Evolutionary conservation across 192 early-diverging fungal genomes (phyloP).

Genomic region (Coemansia sp.): DNA sequence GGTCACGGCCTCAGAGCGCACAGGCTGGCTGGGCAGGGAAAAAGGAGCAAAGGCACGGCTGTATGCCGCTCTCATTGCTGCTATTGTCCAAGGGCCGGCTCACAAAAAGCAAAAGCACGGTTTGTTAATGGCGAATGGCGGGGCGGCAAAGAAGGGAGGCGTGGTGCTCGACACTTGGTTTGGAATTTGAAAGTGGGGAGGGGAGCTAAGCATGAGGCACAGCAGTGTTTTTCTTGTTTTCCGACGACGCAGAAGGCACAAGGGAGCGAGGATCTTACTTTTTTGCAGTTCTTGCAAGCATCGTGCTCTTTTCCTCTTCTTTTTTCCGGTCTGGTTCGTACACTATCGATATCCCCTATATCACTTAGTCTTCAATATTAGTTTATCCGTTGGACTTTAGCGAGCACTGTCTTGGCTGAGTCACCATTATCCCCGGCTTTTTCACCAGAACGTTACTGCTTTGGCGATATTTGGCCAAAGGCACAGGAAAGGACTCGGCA

Average conservation of each 20-base stretch:
- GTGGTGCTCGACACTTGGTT: no score
- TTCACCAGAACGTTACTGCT: no score
- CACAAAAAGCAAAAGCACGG: no score
- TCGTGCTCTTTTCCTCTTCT: constrained; percentile 14
- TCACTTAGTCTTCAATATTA: constrained; percentile 17
- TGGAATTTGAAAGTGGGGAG: background rate
- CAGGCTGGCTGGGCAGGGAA: no score
- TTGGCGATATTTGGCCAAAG: no score
- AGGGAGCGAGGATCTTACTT: background rate
- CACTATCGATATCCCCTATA: constrained; percentile 45
- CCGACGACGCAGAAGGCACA: background rate
- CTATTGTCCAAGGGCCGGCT: no score
- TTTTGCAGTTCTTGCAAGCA: constrained; percentile 14
- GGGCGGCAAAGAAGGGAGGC: constrained; percentile 3
- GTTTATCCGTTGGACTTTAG: constrained; percentile 19
- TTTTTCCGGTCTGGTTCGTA: constrained; percentile 24
- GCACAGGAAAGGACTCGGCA: no score
- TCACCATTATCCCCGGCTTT: no score
- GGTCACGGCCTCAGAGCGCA: no score
- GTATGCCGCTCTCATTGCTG: no score
- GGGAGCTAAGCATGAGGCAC: constrained; percentile 6
- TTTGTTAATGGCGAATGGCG: background rate
- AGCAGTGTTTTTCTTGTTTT: constrained; percentile 8
- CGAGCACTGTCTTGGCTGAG: no score
- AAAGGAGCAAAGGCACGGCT: background rate